phyloP scores from a whole-genome alignment of 83 land plant species.

The Picea mariana region DNA sequence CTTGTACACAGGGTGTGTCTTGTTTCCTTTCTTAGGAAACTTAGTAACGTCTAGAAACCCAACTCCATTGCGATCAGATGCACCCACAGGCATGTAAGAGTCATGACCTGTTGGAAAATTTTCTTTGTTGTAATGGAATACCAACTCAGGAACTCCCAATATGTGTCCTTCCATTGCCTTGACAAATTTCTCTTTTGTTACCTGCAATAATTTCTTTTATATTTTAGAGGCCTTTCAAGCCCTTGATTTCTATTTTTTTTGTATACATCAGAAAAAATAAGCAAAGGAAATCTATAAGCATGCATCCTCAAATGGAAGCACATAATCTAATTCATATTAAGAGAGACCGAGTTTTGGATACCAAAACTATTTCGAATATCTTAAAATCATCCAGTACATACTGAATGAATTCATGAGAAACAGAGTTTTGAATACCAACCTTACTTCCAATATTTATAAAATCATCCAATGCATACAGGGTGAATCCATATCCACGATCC shows the following conservation, averaged over 20 bases:
- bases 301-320: background rate
- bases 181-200: constrained; percentile 71
- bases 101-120: background rate
- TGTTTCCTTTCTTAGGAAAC: background rate
- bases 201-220: constrained; percentile 31
- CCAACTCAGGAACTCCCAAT: constrained; percentile 57
- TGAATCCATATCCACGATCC: constrained; percentile 58
- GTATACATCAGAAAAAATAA: no score
- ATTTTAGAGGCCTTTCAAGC: no score
- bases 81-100: background rate
- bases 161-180: constrained; percentile 80
- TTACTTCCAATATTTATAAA: constrained; percentile 45
- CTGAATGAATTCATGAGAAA: no score
- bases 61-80: background rate
- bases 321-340: background rate
- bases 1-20: constrained; percentile 4
- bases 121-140: background rate
- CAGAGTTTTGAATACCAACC: no score
- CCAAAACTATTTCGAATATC: no score
- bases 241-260: no score
- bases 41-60: background rate
- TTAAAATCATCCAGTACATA: no score
- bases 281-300: background rate
- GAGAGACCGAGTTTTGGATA: background rate
- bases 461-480: constrained; percentile 76